Base-by-base conservation (phyloP, 139 green algal genomes). In the Coelastrella sp. region DNA sequence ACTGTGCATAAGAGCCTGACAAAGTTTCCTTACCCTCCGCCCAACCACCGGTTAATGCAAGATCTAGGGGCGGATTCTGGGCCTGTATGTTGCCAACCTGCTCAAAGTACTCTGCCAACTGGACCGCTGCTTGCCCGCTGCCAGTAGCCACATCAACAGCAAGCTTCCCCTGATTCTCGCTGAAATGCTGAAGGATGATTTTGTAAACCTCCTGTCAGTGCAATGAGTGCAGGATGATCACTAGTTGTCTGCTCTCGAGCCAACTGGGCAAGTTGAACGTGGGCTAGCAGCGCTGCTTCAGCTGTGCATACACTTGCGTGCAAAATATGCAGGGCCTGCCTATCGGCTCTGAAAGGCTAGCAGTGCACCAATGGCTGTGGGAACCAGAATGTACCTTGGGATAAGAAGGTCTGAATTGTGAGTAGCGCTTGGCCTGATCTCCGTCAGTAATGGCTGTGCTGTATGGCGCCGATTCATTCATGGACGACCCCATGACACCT, bases 91-190 rank as follows among this genome's bases (percentile, higher is more conserved):
- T 17, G 30, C 73, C 25, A 21, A 82, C 75, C 51, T 82, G 75
- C 23, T 82, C 23, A 38, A 82, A 82, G 8, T 48, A 53, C 7
- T 63, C 32, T 13, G 75, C 75, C 35, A 82, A 35, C 37, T 82
- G 75, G 51, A 71, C 53, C n/a, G 75, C 75, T 38, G 75, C 75
- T 38, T 82, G 75, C 5, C 75, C 75, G n/a, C 37, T 71, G 53
- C 75, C 75, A 38, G 75, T 82, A 3, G 75, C 75, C 27, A 82
- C 75, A 53, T 82, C 75, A n/a, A 82, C 35, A n/a, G 75, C 75
- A 23, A 82, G 75, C 23, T 57, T 40, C 15, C 75, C 35, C 37
- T 82, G 75, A 19, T 71, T 23, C 43, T 19, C 4, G 15, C 72
- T 37, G 19, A 82, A 41, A 19, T 51, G 53, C 35, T 53, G 35